phyloP scores from a whole-genome alignment of 495 filamentous ascomycete species.

The Penicillium salamii region DNA sequence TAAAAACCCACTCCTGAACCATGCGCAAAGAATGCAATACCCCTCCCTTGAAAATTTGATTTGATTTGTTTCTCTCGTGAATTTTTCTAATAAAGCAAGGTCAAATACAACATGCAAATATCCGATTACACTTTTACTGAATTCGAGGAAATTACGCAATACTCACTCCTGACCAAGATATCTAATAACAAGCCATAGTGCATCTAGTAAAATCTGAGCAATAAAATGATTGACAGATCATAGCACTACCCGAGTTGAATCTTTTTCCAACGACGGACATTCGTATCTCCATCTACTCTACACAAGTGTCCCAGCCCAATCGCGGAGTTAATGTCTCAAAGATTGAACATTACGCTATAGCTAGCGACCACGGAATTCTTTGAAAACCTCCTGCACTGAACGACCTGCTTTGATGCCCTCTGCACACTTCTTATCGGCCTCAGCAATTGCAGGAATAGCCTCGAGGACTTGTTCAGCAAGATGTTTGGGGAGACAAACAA shows the following conservation, averaged over 20 bases:
- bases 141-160: background rate
- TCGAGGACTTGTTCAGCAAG: too few relatives aligned
- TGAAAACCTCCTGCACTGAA: too few relatives aligned
- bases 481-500: too few relatives aligned
- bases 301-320: slow-evolving; percentile 11
- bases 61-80: background rate
- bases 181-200: slow-evolving; percentile 1
- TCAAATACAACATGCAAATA: slow-evolving; percentile 1
- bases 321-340: slow-evolving; percentile 9
- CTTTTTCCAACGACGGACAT: slow-evolving; percentile 3
- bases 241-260: slow-evolving; percentile 2
- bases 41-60: background rate
- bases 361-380: slow-evolving; percentile 6
- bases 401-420: too few relatives aligned
- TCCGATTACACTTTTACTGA: background rate
- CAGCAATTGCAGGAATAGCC: too few relatives aligned
- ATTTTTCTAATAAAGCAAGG: background rate
- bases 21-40: too few relatives aligned
- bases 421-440: too few relatives aligned
- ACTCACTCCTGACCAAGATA: too few relatives aligned
- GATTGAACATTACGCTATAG: slow-evolving; percentile 14
- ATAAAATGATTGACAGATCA: slow-evolving; percentile 4
- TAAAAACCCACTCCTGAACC: background rate
- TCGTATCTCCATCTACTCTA: slow-evolving; percentile 9
- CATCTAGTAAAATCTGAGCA: slow-evolving; percentile 2